Conservation (phyloP, 805 yeast species). For the Dipodascus albidus region DNA sequence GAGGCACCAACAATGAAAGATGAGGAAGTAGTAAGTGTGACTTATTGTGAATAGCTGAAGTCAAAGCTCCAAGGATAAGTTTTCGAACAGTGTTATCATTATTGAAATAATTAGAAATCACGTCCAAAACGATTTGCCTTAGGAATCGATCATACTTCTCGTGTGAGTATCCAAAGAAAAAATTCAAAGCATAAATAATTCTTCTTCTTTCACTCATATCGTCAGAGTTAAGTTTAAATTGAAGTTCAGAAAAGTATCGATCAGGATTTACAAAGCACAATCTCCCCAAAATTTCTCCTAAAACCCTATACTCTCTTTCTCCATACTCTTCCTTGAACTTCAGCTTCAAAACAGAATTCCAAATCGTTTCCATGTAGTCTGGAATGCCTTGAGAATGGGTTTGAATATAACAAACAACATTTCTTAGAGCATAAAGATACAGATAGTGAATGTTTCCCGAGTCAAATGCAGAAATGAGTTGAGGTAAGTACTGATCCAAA, state of each 20-base stretch:
- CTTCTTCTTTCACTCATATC: constrained; percentile 16
- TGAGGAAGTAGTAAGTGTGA: constrained; percentile 37
- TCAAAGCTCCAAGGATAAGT: constrained; percentile 45
- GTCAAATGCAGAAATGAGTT: constrained; percentile 25
- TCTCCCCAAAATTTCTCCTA: constrained; percentile 19
- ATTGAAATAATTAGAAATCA: constrained; percentile 24
- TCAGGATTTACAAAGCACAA: constrained; percentile 22
- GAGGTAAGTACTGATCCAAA: constrained; percentile 28
- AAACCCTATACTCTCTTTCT: constrained; percentile 6
- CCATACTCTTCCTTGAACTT: constrained; percentile 8
- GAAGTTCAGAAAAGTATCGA: constrained; percentile 22
- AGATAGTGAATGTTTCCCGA: constrained; percentile 17
- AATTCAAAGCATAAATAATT: constrained; percentile 29
- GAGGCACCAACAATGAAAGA: constrained; percentile 37
- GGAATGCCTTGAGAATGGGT: neutral
- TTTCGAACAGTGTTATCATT: constrained; percentile 44
- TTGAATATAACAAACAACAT: constrained; percentile 11
- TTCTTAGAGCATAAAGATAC: constrained; percentile 26
- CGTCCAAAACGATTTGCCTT: constrained; percentile 18
- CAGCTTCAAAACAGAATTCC: constrained; percentile 14
- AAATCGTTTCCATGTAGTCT: constrained; percentile 6
- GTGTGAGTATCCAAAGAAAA: constrained; percentile 24
- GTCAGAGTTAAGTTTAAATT: constrained; percentile 16
- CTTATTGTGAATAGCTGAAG: constrained; percentile 47
- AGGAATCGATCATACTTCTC: constrained; percentile 14